phyloP scores from a whole-genome alignment of 352 stramenopile species.

The Phytophthora pluvialis region DNA sequence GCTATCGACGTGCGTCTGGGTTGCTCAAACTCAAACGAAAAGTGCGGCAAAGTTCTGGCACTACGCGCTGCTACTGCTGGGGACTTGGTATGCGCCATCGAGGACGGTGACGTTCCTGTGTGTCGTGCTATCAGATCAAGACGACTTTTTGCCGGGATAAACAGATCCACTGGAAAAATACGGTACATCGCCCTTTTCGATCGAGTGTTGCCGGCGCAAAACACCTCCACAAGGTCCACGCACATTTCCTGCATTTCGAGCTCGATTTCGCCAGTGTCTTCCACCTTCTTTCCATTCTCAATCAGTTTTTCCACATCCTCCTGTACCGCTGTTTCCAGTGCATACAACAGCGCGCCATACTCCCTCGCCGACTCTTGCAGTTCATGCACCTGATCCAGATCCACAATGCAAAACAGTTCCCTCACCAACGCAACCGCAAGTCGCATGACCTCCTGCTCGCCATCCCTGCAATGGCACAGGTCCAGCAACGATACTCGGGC shows the following conservation, averaged over 20 bases:
- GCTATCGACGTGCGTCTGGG: conserved; percentile 32
- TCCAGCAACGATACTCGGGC: conserved; percentile 69
- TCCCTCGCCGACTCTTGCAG: conserved; percentile 81
- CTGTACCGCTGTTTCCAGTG: conserved; percentile 54
- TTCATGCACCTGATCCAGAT: conserved; percentile 79
- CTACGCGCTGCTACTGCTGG: conserved; percentile 31
- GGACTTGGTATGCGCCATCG: conserved; percentile 33
- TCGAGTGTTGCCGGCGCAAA: conserved; percentile 79
- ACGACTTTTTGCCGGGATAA: conserved; percentile 66
- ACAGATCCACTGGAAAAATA: conserved; percentile 83
- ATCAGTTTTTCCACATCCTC: conserved; percentile 30
- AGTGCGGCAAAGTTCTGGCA: conserved; percentile 61
- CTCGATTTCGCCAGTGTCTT: conserved; percentile 15
- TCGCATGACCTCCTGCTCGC: conserved; percentile 51
- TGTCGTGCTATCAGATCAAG: conserved; percentile 65
- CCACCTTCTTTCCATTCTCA: conserved; percentile 14
- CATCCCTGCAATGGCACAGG: conserved; percentile 58
- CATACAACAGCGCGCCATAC: conserved; percentile 79
- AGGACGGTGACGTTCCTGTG: conserved; percentile 47
- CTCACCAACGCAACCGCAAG: conserved; percentile 73
- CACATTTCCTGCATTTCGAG: conserved; percentile 51
- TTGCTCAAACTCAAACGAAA: conserved; percentile 72
- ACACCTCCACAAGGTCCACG: conserved; percentile 81
- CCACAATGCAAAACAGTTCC: conserved; percentile 76
- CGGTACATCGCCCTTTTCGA: conserved; percentile 82